phyloP scores from a whole-genome alignment of 768 basidiomycete genomes.

The Jaapia argillacea region DNA sequence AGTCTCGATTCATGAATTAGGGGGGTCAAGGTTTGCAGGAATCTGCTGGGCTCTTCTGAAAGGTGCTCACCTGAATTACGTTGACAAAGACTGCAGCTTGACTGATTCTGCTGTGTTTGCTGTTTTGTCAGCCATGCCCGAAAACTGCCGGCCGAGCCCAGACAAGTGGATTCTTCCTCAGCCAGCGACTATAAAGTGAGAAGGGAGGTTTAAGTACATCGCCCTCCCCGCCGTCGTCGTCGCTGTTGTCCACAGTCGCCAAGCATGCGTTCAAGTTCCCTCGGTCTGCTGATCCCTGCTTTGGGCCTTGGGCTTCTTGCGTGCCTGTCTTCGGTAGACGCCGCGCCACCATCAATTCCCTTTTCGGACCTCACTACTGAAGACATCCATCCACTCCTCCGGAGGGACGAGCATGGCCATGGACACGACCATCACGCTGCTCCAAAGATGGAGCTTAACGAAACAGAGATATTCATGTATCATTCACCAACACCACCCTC shows the following conservation, averaged over 20 bases:
- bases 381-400: constrained; percentile 8
- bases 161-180: background rate
- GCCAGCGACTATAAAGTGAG: background rate
- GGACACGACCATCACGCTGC: constrained; percentile 33
- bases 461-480: constrained; percentile 54
- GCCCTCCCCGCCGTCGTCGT: background rate
- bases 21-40: too few relatives aligned
- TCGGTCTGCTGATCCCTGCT: constrained; percentile 17
- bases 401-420: constrained; percentile 30
- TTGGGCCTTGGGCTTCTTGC: constrained; percentile 7
- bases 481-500: constrained; percentile 71
- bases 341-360: constrained; percentile 15
- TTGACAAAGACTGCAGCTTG: background rate
- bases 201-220: background rate
- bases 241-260: constrained; percentile 3
- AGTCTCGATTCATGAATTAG: too few relatives aligned
- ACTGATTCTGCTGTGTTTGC: background rate
- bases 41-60: too few relatives aligned
- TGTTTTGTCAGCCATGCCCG: background rate
- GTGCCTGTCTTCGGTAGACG: constrained; percentile 7
- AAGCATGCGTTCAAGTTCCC: constrained; percentile 16
- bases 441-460: constrained; percentile 60
- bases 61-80: too few relatives aligned
- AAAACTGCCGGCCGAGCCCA: background rate
- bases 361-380: constrained; percentile 8